These are phyloP conservation scores for Plantago coronopus DNA, from an alignment of 305 asterid genomes.

Conservation along the genomic window DNA sequence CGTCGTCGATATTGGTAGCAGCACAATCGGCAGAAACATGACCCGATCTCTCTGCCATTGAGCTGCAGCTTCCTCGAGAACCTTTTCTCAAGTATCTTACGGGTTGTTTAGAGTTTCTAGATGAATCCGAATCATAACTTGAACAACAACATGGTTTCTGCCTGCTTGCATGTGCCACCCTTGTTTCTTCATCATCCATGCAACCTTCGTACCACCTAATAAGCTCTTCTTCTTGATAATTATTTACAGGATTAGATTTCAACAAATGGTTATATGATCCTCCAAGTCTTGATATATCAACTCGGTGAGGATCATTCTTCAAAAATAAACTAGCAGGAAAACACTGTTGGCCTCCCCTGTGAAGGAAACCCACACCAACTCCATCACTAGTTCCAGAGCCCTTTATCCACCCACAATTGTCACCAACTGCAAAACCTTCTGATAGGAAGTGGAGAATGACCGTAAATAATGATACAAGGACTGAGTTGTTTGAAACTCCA, in stretches of 20 bases:
- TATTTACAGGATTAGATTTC: constrained; percentile 48
- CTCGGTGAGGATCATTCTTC: constrained; percentile 77
- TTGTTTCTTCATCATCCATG: constrained; percentile 71
- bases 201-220: constrained; percentile 95
- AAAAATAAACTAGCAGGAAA: constrained; percentile 74
- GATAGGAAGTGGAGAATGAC: constrained; percentile 87
- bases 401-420: constrained; percentile 66
- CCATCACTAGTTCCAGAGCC: constrained; percentile 49
- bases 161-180: constrained; percentile 62
- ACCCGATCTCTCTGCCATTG: constrained; percentile 71
- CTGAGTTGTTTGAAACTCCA: constrained; percentile 91
- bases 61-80: constrained; percentile 69
- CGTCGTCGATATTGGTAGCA: constrained; percentile 70
- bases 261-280: constrained; percentile 78
- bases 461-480: constrained; percentile 73
- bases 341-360: constrained; percentile 81
- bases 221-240: constrained; percentile 59
- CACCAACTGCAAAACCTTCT: constrained; percentile 69
- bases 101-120: constrained; percentile 52
- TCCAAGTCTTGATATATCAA: constrained; percentile 87
- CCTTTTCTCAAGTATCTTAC: constrained; percentile 48
- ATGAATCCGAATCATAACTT: constrained; percentile 55
- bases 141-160: constrained; percentile 92
- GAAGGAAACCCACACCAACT: constrained; percentile 79
- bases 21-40: constrained; percentile 79